A percentile compares a stretch with the other conserved stretches of the same genome.
phyloP scores from a whole-genome alignment of 768 basidiomycete species.

The Pisolithus microcarpus region DNA sequence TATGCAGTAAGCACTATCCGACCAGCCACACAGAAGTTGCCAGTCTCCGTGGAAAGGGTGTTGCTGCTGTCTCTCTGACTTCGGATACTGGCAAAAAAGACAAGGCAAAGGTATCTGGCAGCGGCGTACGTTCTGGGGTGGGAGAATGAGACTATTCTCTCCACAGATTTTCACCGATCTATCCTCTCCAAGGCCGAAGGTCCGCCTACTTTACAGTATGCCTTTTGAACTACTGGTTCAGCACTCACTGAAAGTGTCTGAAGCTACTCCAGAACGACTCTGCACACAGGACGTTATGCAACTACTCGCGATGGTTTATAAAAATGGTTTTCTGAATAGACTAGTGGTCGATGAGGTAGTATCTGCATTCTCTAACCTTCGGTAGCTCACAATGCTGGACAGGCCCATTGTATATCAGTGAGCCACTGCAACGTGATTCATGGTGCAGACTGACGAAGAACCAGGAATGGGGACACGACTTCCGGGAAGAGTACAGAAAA shows the following conservation, averaged over 20 bases:
- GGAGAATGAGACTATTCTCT: background rate
- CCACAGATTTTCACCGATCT: conserved; percentile 57
- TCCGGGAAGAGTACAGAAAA: conserved; percentile 64
- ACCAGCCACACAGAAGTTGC: conserved; percentile 47
- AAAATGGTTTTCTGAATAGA: conserved; percentile 55
- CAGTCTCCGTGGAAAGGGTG: conserved; percentile 43
- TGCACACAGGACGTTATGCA: conserved; percentile 46
- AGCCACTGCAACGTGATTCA: conserved; percentile 8
- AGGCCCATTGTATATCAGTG: conserved; percentile 84
- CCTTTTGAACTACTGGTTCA: background rate
- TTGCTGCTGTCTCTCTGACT: conserved; percentile 54
- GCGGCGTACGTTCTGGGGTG: background rate
- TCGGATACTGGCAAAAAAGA: conserved; percentile 57
- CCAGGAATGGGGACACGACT: conserved; percentile 84
- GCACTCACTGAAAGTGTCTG: background rate
- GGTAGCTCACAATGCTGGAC: background rate
- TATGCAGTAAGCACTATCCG: conserved; percentile 1
- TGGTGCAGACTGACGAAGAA: background rate
- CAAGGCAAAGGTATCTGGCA: conserved; percentile 40
- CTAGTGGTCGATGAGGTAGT: conserved; percentile 76
- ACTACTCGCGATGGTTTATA: conserved; percentile 44
- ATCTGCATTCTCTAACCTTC: conserved; percentile 2
- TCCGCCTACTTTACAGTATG: conserved; percentile 68
- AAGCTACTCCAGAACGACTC: conserved; percentile 76
- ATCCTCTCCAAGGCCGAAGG: conserved; percentile 47